phyloP scores from a whole-genome alignment of 345 rosid species.

The Camelina neglecta region DNA sequence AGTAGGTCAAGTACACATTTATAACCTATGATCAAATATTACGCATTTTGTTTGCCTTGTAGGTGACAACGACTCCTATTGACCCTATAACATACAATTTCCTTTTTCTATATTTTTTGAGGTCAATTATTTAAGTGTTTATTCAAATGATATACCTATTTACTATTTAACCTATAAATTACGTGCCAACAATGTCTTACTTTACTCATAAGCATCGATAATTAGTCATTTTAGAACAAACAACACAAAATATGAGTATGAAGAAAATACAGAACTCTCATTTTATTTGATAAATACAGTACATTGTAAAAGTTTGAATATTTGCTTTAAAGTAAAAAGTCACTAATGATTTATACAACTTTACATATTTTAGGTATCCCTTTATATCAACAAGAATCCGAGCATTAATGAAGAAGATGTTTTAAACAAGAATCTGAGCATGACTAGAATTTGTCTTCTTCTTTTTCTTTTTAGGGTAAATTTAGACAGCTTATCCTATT shows the following conservation, averaged over 20 bases:
- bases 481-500: neutral
- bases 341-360: neutral
- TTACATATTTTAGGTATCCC: neutral
- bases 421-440: neutral
- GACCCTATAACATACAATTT: neutral
- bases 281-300: neutral
- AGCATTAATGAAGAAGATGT: too few relatives aligned
- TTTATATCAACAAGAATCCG: conserved; percentile 18
- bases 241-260: neutral
- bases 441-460: neutral
- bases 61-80: conserved; percentile 32
- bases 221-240: conserved; percentile 12
- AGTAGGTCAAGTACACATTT: conserved; percentile 36
- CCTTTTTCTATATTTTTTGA: too few relatives aligned
- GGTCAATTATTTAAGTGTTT: neutral
- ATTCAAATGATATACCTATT: conserved; percentile 6
- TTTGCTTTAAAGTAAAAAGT: neutral
- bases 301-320: neutral
- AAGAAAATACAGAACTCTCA: conserved; percentile 4
- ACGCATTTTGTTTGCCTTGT: conserved; percentile 33
- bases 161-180: neutral
- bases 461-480: neutral
- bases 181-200: conserved; percentile 25
- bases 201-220: conserved; percentile 25
- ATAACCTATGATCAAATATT: conserved; percentile 16